Evolutionary conservation across 2,329 filamentous ascomycete species (phyloP), one percentile per base, ranked within the genome.

Genomic region (Drechslerella coelobrocha): DNA sequence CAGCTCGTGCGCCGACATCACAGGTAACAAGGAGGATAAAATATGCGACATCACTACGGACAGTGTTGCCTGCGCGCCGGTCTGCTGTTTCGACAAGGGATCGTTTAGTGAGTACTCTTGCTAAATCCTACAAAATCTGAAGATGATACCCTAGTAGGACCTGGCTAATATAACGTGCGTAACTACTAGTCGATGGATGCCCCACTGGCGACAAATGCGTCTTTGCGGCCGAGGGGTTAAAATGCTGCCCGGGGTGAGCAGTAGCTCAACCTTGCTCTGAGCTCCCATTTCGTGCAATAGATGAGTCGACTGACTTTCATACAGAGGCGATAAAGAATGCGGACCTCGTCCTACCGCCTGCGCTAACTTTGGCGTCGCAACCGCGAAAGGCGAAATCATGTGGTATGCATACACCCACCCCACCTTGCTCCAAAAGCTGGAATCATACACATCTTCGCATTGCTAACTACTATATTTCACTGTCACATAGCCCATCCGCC

Each of bases 121-220:
- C 23, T n/a, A 37, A 12, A 26, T 14, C 14, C 4, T 17, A 9
- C 9, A 7, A 21, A 37, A 34, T 37, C 21, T 34, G 34, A 41
- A 12, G 52, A 55, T 24, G 9, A 2, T 41, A 27, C 9, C 4
- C 51, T 62, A 34, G 57, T 37, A 7, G n/a, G n/a, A n/a, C n/a
- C n/a, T n/a, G n/a, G n/a, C n/a, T n/a, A n/a, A n/a, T n/a, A n/a
- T n/a, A n/a, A n/a, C n/a, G n/a, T n/a, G n/a, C n/a, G n/a, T n/a
- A n/a, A n/a, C n/a, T n/a, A n/a, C n/a, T 53, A 69, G 65, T 71
- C n/a, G 66, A 71, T 34, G 66, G 66, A 17, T 71, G 66, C 24
- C 59, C 66, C 2, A 47, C 59, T 27, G 59, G 59, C 7, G 66
- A 71, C 41, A 17, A 50, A 21, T 71, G 66, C 29, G 47, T 45